These are phyloP conservation scores for Cyberlindnera japonica DNA, from an alignment of 805 yeast genomes.

Conservation along the genomic window DNA sequence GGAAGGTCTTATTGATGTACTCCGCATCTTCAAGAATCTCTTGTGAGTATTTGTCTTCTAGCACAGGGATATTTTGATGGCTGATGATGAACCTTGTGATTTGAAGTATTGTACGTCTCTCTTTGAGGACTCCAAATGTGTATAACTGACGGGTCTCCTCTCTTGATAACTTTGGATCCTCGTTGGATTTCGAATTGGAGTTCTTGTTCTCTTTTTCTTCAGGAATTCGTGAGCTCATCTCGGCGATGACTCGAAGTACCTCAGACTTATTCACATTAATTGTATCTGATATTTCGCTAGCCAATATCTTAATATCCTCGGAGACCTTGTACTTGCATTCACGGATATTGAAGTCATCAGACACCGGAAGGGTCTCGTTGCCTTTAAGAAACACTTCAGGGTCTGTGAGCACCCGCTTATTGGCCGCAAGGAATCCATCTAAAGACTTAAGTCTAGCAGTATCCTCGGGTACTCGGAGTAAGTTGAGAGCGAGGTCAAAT, in stretches of 20 bases:
- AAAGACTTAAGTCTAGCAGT: conserved; percentile 17
- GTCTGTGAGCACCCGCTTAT: conserved; percentile 11
- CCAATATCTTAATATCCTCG: conserved; percentile 34
- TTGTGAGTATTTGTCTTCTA: conserved; percentile 24
- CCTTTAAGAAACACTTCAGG: conserved; percentile 10
- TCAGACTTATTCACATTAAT: conserved; percentile 43
- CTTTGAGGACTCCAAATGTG: conserved; percentile 41
- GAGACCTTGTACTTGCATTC: conserved; percentile 37
- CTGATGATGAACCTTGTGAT: conserved; percentile 33
- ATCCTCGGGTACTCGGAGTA: conserved; percentile 16
- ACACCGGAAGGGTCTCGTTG: conserved; percentile 10
- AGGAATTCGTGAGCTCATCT: conserved; percentile 38
- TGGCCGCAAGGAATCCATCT: conserved; percentile 17
- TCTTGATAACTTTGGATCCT: conserved; percentile 5
- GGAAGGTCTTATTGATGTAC: conserved; percentile 25
- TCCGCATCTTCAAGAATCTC: conserved; percentile 22
- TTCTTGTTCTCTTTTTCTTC: conserved; percentile 6
- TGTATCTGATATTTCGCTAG: conserved; percentile 36
- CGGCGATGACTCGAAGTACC: conserved; percentile 44
- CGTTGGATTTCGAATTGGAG: conserved; percentile 9
- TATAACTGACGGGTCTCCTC: conserved; percentile 24
- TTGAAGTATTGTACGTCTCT: conserved; percentile 47
- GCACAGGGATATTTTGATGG: conserved; percentile 21
- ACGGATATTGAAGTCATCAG: conserved; percentile 35
- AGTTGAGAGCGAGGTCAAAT: conserved; percentile 24